Conservation (phyloP, 2,329 filamentous ascomycete species). For the Arthrobotrys sinensis region DNA sequence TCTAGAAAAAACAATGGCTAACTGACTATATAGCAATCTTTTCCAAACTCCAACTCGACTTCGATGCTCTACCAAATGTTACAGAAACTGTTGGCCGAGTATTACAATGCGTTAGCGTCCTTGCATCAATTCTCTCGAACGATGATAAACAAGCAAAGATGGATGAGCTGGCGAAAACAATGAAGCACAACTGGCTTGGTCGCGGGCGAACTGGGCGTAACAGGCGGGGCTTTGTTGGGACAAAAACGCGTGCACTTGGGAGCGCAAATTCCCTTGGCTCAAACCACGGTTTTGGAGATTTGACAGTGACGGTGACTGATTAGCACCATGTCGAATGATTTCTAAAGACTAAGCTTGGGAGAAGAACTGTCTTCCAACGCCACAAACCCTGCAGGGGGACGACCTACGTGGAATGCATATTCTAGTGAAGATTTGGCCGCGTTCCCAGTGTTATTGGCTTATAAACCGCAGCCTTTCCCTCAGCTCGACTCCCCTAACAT, state of each 20-base stretch:
- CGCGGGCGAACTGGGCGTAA: slow-evolving; percentile 90
- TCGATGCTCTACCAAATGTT: slow-evolving; percentile 75
- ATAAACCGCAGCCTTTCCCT: too few species aligned
- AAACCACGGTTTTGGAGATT: slow-evolving; percentile 54
- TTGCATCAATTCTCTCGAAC: slow-evolving; percentile 81
- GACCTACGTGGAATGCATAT: too few species aligned
- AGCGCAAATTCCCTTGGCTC: slow-evolving; percentile 53
- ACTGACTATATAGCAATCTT: slow-evolving; percentile 67
- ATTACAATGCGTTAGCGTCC: slow-evolving; percentile 94
- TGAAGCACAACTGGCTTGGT: slow-evolving; percentile 98
- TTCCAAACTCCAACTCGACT: slow-evolving; percentile 79
- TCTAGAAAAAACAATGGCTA: too few species aligned
- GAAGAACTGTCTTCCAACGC: too few species aligned
- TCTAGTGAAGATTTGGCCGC: too few species aligned
- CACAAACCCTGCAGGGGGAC: too few species aligned
- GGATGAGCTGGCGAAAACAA: slow-evolving; percentile 84
- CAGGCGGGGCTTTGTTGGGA: slow-evolving; percentile 88
- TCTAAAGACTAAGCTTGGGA: neutral
- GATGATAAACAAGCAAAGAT: slow-evolving; percentile 84
- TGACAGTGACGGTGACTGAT: slow-evolving; percentile 45
- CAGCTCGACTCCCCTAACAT: too few species aligned
- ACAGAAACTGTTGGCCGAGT: slow-evolving; percentile 95
- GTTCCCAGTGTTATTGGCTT: too few species aligned
- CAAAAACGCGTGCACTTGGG: slow-evolving; percentile 66
- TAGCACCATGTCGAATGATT: neutral